Evolutionary conservation across 1,139 yeast genomes (phyloP).

Genomic region (Hansenula anomala): DNA sequence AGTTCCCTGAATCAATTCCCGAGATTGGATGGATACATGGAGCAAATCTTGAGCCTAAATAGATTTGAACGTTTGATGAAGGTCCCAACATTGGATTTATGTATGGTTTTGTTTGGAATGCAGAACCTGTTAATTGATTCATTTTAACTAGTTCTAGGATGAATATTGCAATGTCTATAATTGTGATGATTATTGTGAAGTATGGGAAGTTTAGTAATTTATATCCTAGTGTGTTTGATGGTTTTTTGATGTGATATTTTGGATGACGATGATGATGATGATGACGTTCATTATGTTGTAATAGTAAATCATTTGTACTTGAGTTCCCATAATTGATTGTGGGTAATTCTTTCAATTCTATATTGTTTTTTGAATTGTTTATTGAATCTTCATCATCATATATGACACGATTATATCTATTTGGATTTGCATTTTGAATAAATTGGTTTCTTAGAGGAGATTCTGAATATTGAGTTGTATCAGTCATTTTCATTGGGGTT

Average conservation of each 20-base stretch:
- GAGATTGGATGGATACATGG: conserved; percentile 64
- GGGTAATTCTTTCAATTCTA: background rate
- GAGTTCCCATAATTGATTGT: background rate
- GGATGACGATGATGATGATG: too few relatives aligned
- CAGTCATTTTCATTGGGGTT: background rate
- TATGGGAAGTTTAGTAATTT: conserved; percentile 26
- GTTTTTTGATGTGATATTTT: too few relatives aligned
- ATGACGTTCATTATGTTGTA: background rate
- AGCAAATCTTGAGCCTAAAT: conserved; percentile 68
- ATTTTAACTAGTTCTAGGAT: conserved; percentile 62
- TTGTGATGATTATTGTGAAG: conserved; percentile 41
- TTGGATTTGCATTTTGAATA: background rate
- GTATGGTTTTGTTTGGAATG: conserved; percentile 66
- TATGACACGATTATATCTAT: background rate
- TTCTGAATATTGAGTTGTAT: background rate
- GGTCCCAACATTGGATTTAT: conserved; percentile 84
- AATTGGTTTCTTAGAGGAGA: background rate
- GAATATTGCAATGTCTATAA: conserved; percentile 55
- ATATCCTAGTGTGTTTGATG: background rate
- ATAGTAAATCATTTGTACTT: background rate
- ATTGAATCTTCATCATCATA: background rate
- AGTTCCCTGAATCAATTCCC: conserved; percentile 43
- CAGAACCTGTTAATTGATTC: conserved; percentile 60
- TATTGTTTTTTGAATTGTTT: background rate
- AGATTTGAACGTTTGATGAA: conserved; percentile 59